Evolutionary conservation across 208 protist species (phyloP).

Genomic region (Leishmania turanica): DNA sequence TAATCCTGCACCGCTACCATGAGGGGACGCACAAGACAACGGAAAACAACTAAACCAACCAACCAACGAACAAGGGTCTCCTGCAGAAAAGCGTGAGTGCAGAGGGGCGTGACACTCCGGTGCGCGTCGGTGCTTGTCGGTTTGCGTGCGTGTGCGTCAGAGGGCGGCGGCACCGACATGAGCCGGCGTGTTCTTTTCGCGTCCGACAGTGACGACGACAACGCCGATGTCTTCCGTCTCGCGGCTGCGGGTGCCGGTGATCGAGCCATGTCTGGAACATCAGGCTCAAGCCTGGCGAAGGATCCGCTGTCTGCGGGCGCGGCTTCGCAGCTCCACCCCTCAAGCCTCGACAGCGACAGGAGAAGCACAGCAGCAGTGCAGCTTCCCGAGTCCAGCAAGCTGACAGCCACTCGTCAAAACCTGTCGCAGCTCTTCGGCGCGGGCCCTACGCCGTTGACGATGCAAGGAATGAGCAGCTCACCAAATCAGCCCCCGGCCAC

Average conservation of each 20-base stretch:
- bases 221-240: background rate
- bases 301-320: background rate
- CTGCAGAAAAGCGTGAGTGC: background rate
- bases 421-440: conserved; percentile 25
- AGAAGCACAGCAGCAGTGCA: background rate
- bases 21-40: background rate
- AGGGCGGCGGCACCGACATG: conserved; percentile 3
- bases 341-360: background rate
- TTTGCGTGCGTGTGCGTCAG: background rate
- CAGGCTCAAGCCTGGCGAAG: background rate
- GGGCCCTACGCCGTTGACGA: background rate
- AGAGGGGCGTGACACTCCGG: background rate
- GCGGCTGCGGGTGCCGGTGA: background rate
- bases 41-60: background rate
- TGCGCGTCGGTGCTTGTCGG: background rate
- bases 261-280: background rate
- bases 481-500: background rate
- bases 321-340: background rate
- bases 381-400: conserved; percentile 13
- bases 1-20: background rate
- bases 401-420: conserved; percentile 24
- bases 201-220: conserved; percentile 24
- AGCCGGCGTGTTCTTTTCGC: conserved; percentile 8
- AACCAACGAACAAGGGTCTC: too few relatives aligned
- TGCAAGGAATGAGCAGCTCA: too few relatives aligned